These are phyloP conservation scores for Boletellus ananas DNA, from an alignment of 768 basidiomycete genomes.

Conservation along the genomic window DNA sequence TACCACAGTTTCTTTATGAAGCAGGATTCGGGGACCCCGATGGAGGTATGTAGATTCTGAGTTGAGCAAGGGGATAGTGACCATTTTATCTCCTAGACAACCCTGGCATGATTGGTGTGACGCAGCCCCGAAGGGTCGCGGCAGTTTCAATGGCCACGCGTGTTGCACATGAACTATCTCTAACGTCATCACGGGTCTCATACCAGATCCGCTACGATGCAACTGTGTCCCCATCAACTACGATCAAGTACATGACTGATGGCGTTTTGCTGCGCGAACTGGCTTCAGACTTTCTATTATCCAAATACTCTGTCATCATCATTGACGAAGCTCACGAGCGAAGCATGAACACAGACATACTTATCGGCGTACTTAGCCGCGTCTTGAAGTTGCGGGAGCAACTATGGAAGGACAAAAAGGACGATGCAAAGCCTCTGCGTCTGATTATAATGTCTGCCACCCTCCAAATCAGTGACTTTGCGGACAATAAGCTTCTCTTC, in stretches of 20 bases:
- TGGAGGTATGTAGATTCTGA: conserved; percentile 54
- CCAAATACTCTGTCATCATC: conserved; percentile 89
- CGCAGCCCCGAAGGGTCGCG: conserved; percentile 95
- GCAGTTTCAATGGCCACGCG: conserved; percentile 95
- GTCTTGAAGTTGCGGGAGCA: conserved; percentile 87
- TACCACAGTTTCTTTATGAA: conserved; percentile 98
- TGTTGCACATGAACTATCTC: conserved; percentile 88
- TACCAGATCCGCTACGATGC: conserved; percentile 98
- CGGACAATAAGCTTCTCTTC: conserved; percentile 81
- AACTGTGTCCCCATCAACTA: conserved; percentile 83
- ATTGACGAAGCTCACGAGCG: conserved; percentile 98
- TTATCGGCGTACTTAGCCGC: conserved; percentile 94
- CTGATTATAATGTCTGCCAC: conserved; percentile 99
- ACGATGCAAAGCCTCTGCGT: conserved; percentile 78
- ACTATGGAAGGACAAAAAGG: conserved; percentile 78
- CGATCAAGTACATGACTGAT: conserved; percentile 99
- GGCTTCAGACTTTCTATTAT: conserved; percentile 89
- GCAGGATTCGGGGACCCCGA: conserved; percentile 85
- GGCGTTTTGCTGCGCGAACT: conserved; percentile 94
- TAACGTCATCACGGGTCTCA: conserved; percentile 78
- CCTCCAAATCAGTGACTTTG: conserved; percentile 88
- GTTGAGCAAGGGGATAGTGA: conserved; percentile 1
- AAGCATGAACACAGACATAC: conserved; percentile 96
- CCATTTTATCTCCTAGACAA: conserved; percentile 58
- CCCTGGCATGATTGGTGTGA: conserved; percentile 96